Base-by-base conservation (phyloP, 345 rosid genomes). In the Camelina sativa region DNA sequence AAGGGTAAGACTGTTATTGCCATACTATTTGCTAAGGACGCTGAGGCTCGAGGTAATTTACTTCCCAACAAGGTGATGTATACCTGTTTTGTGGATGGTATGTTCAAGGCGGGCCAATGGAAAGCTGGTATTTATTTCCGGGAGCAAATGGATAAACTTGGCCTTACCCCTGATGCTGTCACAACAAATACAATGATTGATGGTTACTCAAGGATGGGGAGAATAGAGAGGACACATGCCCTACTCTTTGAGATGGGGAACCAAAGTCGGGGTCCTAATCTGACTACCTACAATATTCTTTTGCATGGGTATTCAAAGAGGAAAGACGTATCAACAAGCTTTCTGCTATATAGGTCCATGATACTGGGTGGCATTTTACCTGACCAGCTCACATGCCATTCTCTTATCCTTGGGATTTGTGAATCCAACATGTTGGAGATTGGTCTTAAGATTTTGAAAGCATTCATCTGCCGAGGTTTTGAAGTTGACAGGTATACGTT, bases 291-390 rank as follows among this genome's bases (percentile, higher is more conserved):
- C 76, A 91, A 91, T 72, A 87, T 87, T 79, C 87, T 93, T 43
- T 80, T 93, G 80, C 97, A 91, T 66, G 91, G 90, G 23, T 86
- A 82, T 79, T 81, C 93, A 46, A 91, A 86, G 84, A 83, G 79
- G 79, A 84, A 80, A 46, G 82, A 89, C 69, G 51, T 91, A 23
- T 65, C 51, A 16, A 76, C 74, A 57, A 88, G 82, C 82, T 85
- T 85, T 62, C 44, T 43, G 63, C 50, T 89, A 25, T 85, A 81
- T 75, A 88, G 80, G 62, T 55, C 72, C 70, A 86, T 91, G 86
- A 73, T 62, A 25, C 59, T 23, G 73, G 56, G 32, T 38, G 88
- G 89, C 65, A n/a, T 84, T 72, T 62, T 62, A 59, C 94, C 94
- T 47, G 91, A 88, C 81, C 85, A 79, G 19, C 75, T 83, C 56